Percentiles rank a stretch among this genome's conserved stretches.
phyloP scores from a whole-genome alignment of 225 moss, liverwort and hornwort genomes.

The Ulota crispa region DNA sequence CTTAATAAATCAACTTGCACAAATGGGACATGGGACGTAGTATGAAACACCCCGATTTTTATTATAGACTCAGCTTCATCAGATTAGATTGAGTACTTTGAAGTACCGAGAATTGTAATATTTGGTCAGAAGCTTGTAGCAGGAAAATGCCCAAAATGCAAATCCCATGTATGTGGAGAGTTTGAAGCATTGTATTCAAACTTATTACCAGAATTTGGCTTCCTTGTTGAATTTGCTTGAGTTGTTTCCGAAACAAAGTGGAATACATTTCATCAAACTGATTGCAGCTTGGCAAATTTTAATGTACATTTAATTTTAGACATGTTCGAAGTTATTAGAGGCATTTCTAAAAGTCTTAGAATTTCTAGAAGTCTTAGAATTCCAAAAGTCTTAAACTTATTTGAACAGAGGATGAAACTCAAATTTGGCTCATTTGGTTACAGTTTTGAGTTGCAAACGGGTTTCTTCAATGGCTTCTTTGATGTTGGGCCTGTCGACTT shows the following conservation, averaged over 20 bases:
- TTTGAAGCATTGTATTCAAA: background rate
- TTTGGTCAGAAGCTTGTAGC: too few relatives aligned
- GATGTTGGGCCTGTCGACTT: constrained; percentile 7
- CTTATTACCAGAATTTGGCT: background rate
- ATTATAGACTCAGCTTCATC: background rate
- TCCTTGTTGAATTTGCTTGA: background rate
- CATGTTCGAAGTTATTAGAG: background rate
- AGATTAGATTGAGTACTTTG: background rate
- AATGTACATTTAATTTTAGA: background rate
- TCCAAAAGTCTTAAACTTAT: too few relatives aligned
- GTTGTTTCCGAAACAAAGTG: too few relatives aligned
- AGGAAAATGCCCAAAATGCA: too few relatives aligned
- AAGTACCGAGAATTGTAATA: too few relatives aligned
- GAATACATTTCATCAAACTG: too few relatives aligned
- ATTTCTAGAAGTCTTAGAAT: too few relatives aligned
- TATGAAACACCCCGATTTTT: too few relatives aligned
- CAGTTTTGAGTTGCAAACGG: background rate
- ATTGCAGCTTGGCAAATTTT: background rate
- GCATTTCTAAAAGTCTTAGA: too few relatives aligned
- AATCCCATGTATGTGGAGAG: too few relatives aligned
- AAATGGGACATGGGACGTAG: too few relatives aligned
- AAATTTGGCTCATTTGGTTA: background rate
- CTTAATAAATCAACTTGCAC: too few relatives aligned
- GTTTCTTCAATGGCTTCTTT: constrained; percentile 2
- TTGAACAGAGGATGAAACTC: background rate